Evolutionary conservation across 192 early-diverging fungal genomes (phyloP).

Genomic region (Coemansia reversa): DNA sequence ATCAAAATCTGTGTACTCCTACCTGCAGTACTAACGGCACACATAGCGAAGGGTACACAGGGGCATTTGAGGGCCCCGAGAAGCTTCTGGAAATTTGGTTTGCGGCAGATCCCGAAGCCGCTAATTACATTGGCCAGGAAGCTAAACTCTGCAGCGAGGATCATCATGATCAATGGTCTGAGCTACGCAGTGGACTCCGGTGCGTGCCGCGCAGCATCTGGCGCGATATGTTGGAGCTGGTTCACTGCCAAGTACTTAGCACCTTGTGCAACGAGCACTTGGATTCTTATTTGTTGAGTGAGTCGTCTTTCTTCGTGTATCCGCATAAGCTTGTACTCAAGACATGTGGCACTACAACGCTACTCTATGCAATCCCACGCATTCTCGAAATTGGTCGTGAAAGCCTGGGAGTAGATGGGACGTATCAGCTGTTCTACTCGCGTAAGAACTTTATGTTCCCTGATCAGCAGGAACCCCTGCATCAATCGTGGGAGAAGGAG

Average conservation of each 20-base stretch:
- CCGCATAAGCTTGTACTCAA: slow-evolving; percentile 94
- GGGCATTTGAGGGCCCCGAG: slow-evolving; percentile 94
- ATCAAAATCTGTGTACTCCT: slow-evolving; percentile 29
- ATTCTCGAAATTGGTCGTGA: slow-evolving; percentile 80
- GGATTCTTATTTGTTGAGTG: slow-evolving; percentile 93
- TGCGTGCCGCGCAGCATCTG: slow-evolving; percentile 73
- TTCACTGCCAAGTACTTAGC: slow-evolving; percentile 90
- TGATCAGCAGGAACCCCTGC: slow-evolving; percentile 81
- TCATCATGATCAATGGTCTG: slow-evolving; percentile 31
- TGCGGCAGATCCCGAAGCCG: slow-evolving; percentile 30
- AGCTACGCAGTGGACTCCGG: slow-evolving; percentile 64
- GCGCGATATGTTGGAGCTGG: slow-evolving; percentile 92
- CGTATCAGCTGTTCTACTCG: slow-evolving; percentile 88
- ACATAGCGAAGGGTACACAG: slow-evolving; percentile 55
- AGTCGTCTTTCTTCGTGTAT: slow-evolving; percentile 98
- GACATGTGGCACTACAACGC: slow-evolving; percentile 96
- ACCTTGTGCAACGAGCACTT: slow-evolving; percentile 77
- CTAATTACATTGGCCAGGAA: slow-evolving; percentile 22
- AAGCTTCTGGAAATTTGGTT: slow-evolving; percentile 99
- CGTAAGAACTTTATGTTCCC: slow-evolving; percentile 98
- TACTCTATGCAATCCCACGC: slow-evolving; percentile 82
- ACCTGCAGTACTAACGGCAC: slow-evolving; percentile 51
- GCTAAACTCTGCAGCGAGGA: slow-evolving; percentile 30
- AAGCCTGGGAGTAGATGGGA: slow-evolving; percentile 55
- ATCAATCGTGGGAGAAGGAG: slow-evolving; percentile 91